phyloP scores from a whole-genome alignment of 1,139 yeast species.

The Sugiyamaella castrensis region DNA sequence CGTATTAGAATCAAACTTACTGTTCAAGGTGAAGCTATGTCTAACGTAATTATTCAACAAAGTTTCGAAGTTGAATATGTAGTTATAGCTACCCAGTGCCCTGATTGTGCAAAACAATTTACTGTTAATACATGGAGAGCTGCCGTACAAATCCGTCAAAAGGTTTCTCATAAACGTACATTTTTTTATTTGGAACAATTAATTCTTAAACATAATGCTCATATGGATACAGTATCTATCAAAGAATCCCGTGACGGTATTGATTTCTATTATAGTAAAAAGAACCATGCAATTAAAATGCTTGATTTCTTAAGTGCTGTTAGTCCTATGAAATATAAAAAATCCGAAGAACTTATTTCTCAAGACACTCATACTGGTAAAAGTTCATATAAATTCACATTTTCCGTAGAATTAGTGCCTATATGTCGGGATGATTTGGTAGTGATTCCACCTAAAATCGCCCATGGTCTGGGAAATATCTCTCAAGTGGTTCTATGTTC shows the following conservation, averaged over 20 bases:
- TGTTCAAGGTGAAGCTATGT: slow-evolving; percentile 95
- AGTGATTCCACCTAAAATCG: slow-evolving; percentile 79
- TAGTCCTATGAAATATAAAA: slow-evolving; percentile 81
- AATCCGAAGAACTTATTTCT: slow-evolving; percentile 87
- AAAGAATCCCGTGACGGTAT: slow-evolving; percentile 92
- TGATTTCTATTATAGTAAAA: slow-evolving; percentile 86
- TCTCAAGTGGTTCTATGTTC: slow-evolving; percentile 82
- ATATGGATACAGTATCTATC: slow-evolving; percentile 88
- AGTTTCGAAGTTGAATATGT: slow-evolving; percentile 92
- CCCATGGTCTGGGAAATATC: slow-evolving; percentile 81
- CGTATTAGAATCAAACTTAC: slow-evolving; percentile 87
- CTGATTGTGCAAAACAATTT: slow-evolving; percentile 96
- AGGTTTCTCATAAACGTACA: slow-evolving; percentile 94
- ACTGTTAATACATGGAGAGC: slow-evolving; percentile 98
- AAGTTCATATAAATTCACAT: slow-evolving; percentile 84
- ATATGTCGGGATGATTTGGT: slow-evolving; percentile 96
- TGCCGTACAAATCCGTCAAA: slow-evolving; percentile 94
- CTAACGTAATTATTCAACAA: slow-evolving; percentile 90
- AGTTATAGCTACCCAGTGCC: slow-evolving; percentile 95
- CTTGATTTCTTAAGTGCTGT: slow-evolving; percentile 83
- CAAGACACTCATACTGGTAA: slow-evolving; percentile 91
- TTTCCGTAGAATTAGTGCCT: slow-evolving; percentile 93
- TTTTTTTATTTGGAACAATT: slow-evolving; percentile 92
- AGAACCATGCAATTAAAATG: slow-evolving; percentile 92
- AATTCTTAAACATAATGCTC: slow-evolving; percentile 90